Percentiles rank a stretch among this genome's conserved stretches.
Conservation (phyloP, 805 yeast genomes). For the Metschnikowia peoriensis region DNA sequence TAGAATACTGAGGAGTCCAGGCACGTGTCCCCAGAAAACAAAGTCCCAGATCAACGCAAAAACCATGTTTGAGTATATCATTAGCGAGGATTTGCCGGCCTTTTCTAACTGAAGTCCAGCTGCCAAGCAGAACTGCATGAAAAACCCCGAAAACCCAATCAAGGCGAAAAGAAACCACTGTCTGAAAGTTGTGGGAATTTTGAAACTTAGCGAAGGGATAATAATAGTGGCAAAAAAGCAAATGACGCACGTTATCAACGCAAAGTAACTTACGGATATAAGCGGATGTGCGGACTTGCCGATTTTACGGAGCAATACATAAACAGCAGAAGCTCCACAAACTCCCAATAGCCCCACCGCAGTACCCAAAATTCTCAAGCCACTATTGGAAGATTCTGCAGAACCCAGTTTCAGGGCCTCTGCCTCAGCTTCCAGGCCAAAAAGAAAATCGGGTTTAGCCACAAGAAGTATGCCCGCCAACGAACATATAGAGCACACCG, state of each 20-base stretch:
- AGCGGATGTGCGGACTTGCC: constrained; percentile 81
- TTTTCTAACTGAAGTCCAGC: constrained; percentile 79
- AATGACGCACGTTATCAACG: constrained; percentile 56
- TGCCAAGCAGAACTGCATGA: constrained; percentile 76
- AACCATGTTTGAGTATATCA: constrained; percentile 73
- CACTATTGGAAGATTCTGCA: constrained; percentile 52
- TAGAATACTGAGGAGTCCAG: constrained; percentile 61
- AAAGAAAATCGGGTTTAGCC: constrained; percentile 75
- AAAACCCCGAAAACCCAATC: constrained; percentile 76
- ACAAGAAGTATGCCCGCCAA: constrained; percentile 74
- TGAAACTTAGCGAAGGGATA: constrained; percentile 59
- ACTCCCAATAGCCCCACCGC: constrained; percentile 64
- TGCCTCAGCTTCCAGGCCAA: constrained; percentile 43
- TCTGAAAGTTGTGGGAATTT: constrained; percentile 53
- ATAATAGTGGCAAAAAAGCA: constrained; percentile 51
- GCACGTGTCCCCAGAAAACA: constrained; percentile 68
- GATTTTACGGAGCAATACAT: constrained; percentile 68
- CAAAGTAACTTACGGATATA: constrained; percentile 73
- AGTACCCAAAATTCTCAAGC: constrained; percentile 60
- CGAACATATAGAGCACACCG: constrained; percentile 64
- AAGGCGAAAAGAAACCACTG: constrained; percentile 66
- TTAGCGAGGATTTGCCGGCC: constrained; percentile 73
- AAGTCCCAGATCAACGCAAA: constrained; percentile 79
- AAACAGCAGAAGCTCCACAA: constrained; percentile 66
- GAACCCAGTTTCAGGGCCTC: constrained; percentile 33